These are phyloP conservation scores for Aureobasidium leucospermi DNA, from an alignment of 2,329 filamentous ascomycete genomes.

Conservation along the genomic window DNA sequence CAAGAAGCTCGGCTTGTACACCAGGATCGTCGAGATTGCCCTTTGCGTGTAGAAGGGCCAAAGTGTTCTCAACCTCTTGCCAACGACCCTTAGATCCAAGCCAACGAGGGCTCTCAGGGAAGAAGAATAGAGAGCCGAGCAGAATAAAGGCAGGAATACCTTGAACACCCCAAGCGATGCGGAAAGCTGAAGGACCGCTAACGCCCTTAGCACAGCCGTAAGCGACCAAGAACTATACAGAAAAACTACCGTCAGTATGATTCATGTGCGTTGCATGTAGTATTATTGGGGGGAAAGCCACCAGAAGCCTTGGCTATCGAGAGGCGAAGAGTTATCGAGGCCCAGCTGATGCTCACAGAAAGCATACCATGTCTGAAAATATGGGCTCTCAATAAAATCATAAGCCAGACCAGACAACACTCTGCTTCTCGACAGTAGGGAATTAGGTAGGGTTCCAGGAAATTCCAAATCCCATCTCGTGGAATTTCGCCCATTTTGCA, in stretches of 20 bases:
- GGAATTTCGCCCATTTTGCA: too few relatives aligned
- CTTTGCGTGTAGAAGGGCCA: constrained; percentile 38
- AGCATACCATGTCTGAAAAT: too few relatives aligned
- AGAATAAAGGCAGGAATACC: constrained; percentile 39
- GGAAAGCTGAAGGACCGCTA: constrained; percentile 48
- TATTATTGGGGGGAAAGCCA: too few relatives aligned
- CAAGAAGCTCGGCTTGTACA: constrained; percentile 41
- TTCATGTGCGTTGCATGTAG: not conserved
- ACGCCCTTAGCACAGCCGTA: constrained; percentile 52
- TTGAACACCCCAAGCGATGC: constrained; percentile 53
- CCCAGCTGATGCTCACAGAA: too few relatives aligned
- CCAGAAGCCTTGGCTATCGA: too few relatives aligned
- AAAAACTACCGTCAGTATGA: too few relatives aligned
- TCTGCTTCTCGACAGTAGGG: too few relatives aligned
- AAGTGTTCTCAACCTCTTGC: constrained; percentile 36
- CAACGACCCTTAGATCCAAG: constrained; percentile 39
- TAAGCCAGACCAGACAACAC: too few relatives aligned
- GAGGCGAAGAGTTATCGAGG: too few relatives aligned
- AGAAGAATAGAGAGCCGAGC: constrained; percentile 38
- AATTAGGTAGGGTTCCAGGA: too few relatives aligned
- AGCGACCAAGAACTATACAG: constrained; percentile 44
- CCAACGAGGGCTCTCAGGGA: constrained; percentile 41
- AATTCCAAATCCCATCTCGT: too few relatives aligned
- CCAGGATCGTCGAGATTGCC: constrained; percentile 38
- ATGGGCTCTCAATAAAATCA: too few relatives aligned